Evolutionary conservation across 257 asterid species (phyloP).

Genomic region (Solanum pinnatisectum): DNA sequence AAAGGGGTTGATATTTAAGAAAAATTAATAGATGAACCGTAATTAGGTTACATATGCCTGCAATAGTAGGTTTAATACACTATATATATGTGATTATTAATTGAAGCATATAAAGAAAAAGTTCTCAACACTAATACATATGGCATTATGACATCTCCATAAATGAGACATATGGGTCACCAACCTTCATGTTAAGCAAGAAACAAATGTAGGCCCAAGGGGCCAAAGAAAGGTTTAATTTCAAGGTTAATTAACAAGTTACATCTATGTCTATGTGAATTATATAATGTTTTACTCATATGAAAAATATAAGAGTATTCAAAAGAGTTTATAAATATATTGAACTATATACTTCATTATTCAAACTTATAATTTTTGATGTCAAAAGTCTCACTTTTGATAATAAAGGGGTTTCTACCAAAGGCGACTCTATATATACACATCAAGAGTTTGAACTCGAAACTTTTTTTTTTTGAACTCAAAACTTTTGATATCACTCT

Average conservation of each 20-base stretch:
- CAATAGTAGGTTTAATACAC: background rate
- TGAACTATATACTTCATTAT: too few species aligned
- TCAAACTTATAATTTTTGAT: background rate
- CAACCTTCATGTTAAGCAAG: background rate
- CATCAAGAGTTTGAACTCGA: too few species aligned
- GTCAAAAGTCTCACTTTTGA: rapidly evolving
- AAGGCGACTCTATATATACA: background rate
- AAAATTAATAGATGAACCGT: too few species aligned
- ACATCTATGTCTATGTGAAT: background rate
- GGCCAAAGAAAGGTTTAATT: background rate
- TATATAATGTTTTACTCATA: background rate
- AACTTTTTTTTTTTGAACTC: too few species aligned
- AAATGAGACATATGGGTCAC: background rate
- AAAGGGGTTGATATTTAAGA: too few species aligned
- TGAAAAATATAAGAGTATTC: background rate
- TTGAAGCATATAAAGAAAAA: background rate
- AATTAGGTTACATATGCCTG: too few species aligned
- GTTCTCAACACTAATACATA: background rate
- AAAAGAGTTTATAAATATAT: background rate
- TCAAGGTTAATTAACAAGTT: background rate
- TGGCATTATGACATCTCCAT: background rate
- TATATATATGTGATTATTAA: background rate
- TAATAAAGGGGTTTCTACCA: rapidly evolving
- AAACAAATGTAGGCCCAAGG: background rate
- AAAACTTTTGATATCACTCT: background rate